Conservation (phyloP, 352 stramenopile genomes). For the Phytopythium mirpurense region DNA sequence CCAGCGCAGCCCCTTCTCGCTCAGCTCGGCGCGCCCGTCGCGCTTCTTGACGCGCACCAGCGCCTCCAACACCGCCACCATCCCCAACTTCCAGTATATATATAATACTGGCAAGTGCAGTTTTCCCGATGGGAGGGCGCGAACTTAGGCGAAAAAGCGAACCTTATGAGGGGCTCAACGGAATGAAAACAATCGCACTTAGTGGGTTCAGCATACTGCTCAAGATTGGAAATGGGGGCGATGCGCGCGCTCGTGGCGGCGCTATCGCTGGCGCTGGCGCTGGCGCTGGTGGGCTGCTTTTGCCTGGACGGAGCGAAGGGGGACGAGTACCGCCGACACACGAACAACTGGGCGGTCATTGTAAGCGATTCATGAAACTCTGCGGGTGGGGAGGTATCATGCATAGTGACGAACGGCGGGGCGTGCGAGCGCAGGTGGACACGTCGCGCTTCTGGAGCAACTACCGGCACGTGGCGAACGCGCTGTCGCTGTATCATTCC, state of each 20-base stretch:
- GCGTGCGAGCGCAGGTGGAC: conserved; percentile 82
- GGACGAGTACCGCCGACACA: conserved; percentile 62
- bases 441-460: conserved; percentile 98
- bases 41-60: conserved; percentile 78
- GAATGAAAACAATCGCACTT: too few species aligned
- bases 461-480: conserved; percentile 95
- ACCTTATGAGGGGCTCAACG: background rate
- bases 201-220: background rate
- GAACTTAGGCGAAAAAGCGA: background rate
- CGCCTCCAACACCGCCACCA: conserved; percentile 31
- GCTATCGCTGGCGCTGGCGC: conserved; percentile 16
- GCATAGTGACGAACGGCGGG: too few species aligned
- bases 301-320: conserved; percentile 6
- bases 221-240: conserved; percentile 1
- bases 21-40: conserved; percentile 60
- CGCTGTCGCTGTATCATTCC: conserved; percentile 92
- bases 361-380: conserved; percentile 29
- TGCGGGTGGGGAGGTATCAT: too few species aligned
- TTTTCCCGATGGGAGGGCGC: too few species aligned
- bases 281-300: conserved; percentile 2
- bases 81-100: too few species aligned
- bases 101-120: too few species aligned
- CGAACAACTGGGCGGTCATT: conserved; percentile 86
- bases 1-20: conserved; percentile 52
- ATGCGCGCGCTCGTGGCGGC: conserved; percentile 5